phyloP scores from a whole-genome alignment of 2,329 filamentous ascomycete species.

The Botryotinia calthae region DNA sequence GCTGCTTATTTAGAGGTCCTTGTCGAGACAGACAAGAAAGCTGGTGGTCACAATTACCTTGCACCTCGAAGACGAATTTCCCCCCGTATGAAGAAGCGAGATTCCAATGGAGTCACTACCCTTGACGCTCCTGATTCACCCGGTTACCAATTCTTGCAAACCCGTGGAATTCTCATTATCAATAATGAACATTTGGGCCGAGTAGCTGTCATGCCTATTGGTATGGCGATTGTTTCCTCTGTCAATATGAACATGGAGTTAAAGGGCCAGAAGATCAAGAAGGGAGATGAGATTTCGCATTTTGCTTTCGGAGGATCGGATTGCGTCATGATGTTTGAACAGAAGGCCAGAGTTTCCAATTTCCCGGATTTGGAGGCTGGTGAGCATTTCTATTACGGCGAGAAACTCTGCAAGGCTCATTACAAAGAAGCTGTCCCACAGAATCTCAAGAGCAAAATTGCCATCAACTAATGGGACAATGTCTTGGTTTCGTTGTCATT shows the following conservation, averaged over 20 bases:
- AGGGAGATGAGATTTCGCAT: conserved; percentile 45
- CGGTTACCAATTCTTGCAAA: conserved; percentile 45
- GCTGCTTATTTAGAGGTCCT: conserved; percentile 42
- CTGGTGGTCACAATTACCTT: conserved; percentile 11
- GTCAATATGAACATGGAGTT: conserved; percentile 38
- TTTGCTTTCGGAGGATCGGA: conserved; percentile 48
- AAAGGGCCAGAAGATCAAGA: conserved; percentile 33
- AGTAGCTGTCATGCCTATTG: conserved; percentile 45
- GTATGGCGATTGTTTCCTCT: conserved; percentile 47
- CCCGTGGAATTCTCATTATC: conserved; percentile 43
- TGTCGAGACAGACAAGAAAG: conserved; percentile 19
- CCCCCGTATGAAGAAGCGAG: not conserved
- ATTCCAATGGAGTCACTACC: not conserved
- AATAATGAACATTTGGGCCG: conserved; percentile 39
- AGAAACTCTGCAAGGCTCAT: conserved; percentile 14
- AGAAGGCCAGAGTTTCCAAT: conserved; percentile 15
- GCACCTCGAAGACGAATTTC: conserved; percentile 22
- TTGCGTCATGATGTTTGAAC: conserved; percentile 42
- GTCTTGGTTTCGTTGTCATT: not conserved
- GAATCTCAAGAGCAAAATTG: not conserved
- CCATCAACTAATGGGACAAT: not conserved
- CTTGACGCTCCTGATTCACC: conserved; percentile 39
- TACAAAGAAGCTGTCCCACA: not conserved
- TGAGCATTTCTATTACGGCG: conserved; percentile 18
- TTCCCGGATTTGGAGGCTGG: conserved; percentile 8